A percentile compares a stretch with the other conserved stretches of the same genome.
Evolutionary conservation across 2,329 filamentous ascomycete species (phyloP).

Genomic region (Tolypocladium album): DNA sequence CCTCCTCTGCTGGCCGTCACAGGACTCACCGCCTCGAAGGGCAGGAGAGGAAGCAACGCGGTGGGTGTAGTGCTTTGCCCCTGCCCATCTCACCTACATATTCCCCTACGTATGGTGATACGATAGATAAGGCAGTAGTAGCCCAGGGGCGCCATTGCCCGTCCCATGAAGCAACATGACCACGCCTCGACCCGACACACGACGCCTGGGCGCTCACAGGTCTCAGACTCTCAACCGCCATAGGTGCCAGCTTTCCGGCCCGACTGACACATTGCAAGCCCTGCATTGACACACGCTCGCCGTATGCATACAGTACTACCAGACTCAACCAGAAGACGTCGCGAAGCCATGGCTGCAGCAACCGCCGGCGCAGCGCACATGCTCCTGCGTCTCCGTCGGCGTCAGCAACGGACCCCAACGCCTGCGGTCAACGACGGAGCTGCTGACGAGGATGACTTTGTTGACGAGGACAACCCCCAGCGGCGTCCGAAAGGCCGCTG

Average conservation of each 20-base stretch:
- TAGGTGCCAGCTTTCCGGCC: background rate
- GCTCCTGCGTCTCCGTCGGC: background rate
- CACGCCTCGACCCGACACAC: background rate
- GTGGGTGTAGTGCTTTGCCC: background rate
- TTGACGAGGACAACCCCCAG: background rate
- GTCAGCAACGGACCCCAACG: background rate
- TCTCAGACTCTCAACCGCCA: background rate
- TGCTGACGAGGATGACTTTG: background rate
- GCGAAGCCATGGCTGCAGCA: background rate
- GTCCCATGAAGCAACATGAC: background rate
- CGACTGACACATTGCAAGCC: background rate
- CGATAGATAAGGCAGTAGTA: background rate
- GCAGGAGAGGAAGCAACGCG: background rate
- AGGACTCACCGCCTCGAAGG: background rate
- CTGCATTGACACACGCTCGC: background rate
- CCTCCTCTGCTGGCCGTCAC: background rate
- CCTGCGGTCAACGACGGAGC: background rate
- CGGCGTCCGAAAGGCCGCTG: slow-evolving; percentile 1
- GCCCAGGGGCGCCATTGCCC: background rate
- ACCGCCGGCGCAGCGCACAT: background rate
- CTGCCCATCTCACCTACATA: background rate
- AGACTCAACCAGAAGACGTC: background rate
- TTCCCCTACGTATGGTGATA: background rate
- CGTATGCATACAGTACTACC: background rate
- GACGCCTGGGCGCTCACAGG: background rate